These are phyloP conservation scores for Dothideomycetes sp. DNA, from an alignment of 2,329 filamentous ascomycete genomes.

Conservation along the genomic window DNA sequence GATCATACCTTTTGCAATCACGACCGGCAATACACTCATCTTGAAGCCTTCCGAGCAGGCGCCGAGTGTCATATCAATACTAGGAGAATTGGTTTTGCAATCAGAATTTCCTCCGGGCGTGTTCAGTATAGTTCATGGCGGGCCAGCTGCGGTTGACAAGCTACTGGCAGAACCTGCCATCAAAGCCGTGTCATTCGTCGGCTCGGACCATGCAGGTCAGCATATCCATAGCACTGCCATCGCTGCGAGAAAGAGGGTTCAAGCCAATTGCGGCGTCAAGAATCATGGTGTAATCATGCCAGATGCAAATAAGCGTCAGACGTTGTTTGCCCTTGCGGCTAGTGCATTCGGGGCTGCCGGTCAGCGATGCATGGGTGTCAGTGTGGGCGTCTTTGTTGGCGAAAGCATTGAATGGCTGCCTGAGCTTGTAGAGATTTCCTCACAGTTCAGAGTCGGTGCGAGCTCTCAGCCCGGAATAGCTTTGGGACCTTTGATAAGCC, in stretches of 20 bases:
- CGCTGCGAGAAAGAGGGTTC: conserved; percentile 70
- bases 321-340: conserved; percentile 65
- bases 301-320: conserved; percentile 75
- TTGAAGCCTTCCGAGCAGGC: not conserved
- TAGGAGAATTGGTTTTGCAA: not conserved
- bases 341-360: conserved; percentile 71
- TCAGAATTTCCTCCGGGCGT: conserved; percentile 38
- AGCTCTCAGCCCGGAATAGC: conserved; percentile 67
- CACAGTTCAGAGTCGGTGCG: conserved; percentile 57
- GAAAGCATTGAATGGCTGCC: conserved; percentile 70
- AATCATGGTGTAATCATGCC: conserved; percentile 74
- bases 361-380: conserved; percentile 72
- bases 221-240: conserved; percentile 66
- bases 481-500: conserved; percentile 64
- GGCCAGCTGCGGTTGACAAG: conserved; percentile 68
- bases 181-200: conserved; percentile 72
- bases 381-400: conserved; percentile 68
- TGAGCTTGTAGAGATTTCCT: conserved; percentile 61
- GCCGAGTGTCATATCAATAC: not conserved
- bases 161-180: conserved; percentile 67
- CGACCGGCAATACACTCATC: not conserved
- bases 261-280: conserved; percentile 73
- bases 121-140: conserved; percentile 64
- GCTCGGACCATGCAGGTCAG: conserved; percentile 70
- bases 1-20: not conserved